phyloP scores from a whole-genome alignment of 345 rosid genomes.

The Anastatica hierochuntica region DNA sequence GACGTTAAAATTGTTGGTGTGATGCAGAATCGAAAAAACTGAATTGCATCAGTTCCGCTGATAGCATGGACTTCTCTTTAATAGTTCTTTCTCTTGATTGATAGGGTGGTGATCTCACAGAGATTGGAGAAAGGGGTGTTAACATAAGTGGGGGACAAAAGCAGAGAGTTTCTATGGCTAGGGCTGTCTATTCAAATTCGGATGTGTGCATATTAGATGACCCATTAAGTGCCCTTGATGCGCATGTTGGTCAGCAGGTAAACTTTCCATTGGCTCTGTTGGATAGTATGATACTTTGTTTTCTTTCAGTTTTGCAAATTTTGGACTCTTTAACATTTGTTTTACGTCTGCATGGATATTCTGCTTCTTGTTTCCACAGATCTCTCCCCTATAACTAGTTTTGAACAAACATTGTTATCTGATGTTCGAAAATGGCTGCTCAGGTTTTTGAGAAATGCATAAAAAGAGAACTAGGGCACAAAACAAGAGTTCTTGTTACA shows the following conservation, averaged over 20 bases:
- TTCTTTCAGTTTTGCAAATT: not conserved
- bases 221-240: slow-evolving; percentile 97
- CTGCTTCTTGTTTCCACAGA: slow-evolving; percentile 1
- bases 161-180: slow-evolving; percentile 98
- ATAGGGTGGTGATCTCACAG: slow-evolving; percentile 98
- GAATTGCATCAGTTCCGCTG: not conserved
- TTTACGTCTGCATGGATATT: not conserved
- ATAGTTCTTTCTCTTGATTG: slow-evolving; percentile 27
- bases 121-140: slow-evolving; percentile 99
- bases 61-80: not conserved
- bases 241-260: slow-evolving; percentile 98
- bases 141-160: slow-evolving; percentile 99
- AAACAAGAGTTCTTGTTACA: slow-evolving; percentile 96
- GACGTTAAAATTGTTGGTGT: slow-evolving; percentile 7
- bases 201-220: slow-evolving; percentile 93
- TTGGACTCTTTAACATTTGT: not conserved
- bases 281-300: not conserved
- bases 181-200: slow-evolving; percentile 88
- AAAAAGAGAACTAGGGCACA: slow-evolving; percentile 65
- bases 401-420: slow-evolving; percentile 6
- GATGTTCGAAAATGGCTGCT: slow-evolving; percentile 11
- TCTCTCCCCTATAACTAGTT: not conserved
- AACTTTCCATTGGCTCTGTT: slow-evolving; percentile 7
- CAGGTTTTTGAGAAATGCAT: slow-evolving; percentile 96
- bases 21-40: not conserved